Conservation (phyloP, 1,284 basidiomycete species). For the Cryptococcus deneoformans region DNA sequence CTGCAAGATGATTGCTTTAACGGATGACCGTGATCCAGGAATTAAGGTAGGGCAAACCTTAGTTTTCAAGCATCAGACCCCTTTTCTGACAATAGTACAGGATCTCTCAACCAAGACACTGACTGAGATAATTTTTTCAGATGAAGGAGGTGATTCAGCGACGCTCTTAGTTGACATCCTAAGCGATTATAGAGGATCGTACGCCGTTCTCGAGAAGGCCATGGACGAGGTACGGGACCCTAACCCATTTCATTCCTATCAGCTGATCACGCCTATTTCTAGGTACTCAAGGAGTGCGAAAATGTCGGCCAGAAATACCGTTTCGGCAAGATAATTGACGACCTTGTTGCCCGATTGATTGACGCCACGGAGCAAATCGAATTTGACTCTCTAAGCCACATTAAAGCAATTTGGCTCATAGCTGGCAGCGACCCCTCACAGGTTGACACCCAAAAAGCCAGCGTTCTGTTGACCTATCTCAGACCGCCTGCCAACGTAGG, state of each 20-base stretch:
- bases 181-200: constrained; percentile 72
- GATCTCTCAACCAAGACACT: constrained; percentile 84
- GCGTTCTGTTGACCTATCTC: constrained; percentile 29
- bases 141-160: constrained; percentile 53
- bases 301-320: constrained; percentile 9
- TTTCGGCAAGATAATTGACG: constrained; percentile 63
- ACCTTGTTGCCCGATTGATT: constrained; percentile 78
- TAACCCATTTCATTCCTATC: background rate
- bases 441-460: constrained; percentile 38
- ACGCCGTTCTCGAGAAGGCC: constrained; percentile 78
- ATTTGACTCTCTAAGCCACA: constrained; percentile 37
- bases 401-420: constrained; percentile 39
- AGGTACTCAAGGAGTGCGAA: constrained; percentile 21
- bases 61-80: background rate
- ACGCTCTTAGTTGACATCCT: constrained; percentile 81
- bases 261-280: background rate
- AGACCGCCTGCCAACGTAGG: constrained; percentile 35
- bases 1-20: constrained; percentile 67
- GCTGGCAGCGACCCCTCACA: constrained; percentile 29
- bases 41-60: constrained; percentile 59
- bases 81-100: constrained; percentile 34
- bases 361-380: constrained; percentile 57
- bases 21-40: constrained; percentile 87
- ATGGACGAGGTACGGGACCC: constrained; percentile 58
- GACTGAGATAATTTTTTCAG: constrained; percentile 80